These are phyloP conservation scores for Halophytophthora polymorphica DNA, from an alignment of 352 stramenopile species.

Conservation along the genomic window DNA sequence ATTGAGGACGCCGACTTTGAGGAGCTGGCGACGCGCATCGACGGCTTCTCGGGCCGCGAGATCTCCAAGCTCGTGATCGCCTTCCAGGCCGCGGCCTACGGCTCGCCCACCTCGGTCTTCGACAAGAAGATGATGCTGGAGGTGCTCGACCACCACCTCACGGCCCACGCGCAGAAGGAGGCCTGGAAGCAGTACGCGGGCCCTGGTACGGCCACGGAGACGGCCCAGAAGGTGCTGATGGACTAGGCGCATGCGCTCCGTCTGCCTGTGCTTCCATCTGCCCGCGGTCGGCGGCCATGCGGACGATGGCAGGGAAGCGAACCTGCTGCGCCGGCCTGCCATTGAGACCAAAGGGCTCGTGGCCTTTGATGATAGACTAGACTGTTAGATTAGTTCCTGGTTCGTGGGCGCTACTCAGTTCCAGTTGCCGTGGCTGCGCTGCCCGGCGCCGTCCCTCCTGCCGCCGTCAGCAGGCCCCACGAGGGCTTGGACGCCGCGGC, in stretches of 20 bases:
- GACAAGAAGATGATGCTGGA: slow-evolving; percentile 93
- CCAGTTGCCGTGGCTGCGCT: slow-evolving; percentile 28
- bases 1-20: slow-evolving; percentile 94
- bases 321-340: slow-evolving; percentile 3
- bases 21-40: slow-evolving; percentile 88
- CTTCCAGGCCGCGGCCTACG: slow-evolving; percentile 98
- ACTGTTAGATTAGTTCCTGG: slow-evolving; percentile 77
- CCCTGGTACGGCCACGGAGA: slow-evolving; percentile 46
- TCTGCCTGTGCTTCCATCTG: no score
- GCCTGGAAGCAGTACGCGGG: slow-evolving; percentile 88
- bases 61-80: slow-evolving; percentile 99
- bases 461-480: not conserved
- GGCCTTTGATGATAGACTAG: slow-evolving; percentile 69
- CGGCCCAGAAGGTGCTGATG: slow-evolving; percentile 45
- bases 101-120: slow-evolving; percentile 91
- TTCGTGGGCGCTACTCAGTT: slow-evolving; percentile 79
- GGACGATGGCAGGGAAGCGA: slow-evolving; percentile 5
- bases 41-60: slow-evolving; percentile 98
- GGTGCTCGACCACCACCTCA: slow-evolving; percentile 93
- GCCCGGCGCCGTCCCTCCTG: slow-evolving; percentile 7
- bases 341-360: no score
- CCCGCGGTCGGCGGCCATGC: slow-evolving; percentile 4
- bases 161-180: slow-evolving; percentile 92
- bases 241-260: no score
- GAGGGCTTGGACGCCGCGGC: not conserved